Evolutionary conservation across 2,329 filamentous ascomycete genomes (phyloP), one percentile per base, ranked within the genome.

Genomic region (Sordariomycetes sp.): DNA sequence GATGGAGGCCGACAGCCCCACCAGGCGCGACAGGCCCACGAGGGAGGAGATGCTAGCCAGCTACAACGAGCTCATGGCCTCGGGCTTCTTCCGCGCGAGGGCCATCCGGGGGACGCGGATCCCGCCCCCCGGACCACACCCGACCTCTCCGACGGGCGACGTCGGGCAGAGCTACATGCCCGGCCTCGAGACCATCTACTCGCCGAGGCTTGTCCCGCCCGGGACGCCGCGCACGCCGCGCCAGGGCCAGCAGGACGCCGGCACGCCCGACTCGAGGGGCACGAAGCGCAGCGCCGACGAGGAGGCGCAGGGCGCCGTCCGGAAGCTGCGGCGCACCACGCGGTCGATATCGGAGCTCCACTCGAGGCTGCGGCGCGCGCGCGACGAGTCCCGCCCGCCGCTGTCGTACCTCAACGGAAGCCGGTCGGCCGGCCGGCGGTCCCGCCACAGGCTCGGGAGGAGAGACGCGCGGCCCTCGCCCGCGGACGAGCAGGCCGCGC

Each of bases 11-110:
- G 54, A 36, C 54, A 34, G 17, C 52, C 52, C 32, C 52, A 25
- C 45, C 57, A 55, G 10, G 53, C 55, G 61, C 20, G 56, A 58
- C 15, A 45, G 59, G 12, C 60, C 60, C 17, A 59, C 59, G 4
- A 65, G 64, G 61, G 80, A 83, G 55, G 78, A 82, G 58, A 74
- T 82, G 56, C 62, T 80, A 64, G 74, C 76, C 59, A 81, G 72
- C 64, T 83, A 83, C 66, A 76, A 80, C 61, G 69, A 78, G 61
- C 73, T 83, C 58, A 72, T 82, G 62, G 74, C 77, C 2, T 74
- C 74, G 6, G 80, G 80, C 59, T 83, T 83, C 73, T 83, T 83
- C 65, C 72, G 75, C 53, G 70, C 76, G 25, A 79, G 81, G 60
- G 79, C 79, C 56, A 82, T 82, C 60, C 76, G 78, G 60, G 80